Base-by-base conservation (phyloP, 1,284 basidiomycete species). In the Trametes hirsuta region DNA sequence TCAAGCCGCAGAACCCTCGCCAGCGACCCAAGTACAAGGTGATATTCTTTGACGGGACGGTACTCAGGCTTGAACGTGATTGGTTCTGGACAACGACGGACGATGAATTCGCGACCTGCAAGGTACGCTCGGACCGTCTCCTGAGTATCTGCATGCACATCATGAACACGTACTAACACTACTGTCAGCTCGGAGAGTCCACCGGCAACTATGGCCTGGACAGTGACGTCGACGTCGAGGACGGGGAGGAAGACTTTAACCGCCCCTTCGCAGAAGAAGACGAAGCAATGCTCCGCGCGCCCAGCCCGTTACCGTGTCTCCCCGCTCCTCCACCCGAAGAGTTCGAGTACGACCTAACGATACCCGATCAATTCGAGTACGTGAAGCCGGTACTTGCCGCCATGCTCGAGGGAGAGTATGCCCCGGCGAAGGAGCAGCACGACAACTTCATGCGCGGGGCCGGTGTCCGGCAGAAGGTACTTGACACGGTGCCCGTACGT, bases 351-450 rank as follows among this genome's bases (percentile, higher is more conserved):
- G 69, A 75, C 34, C 77, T 89, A 34, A 59, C 77, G 6, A 76
- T 88, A n/a, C 76, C 76, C 10, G 74, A 81, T 47, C 88, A 92
- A 66, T 82, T 91, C 55, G 78, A 76, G 18, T 88, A 89, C 66
- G 79, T 82, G 30, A 88, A 86, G 61, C 84, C 85, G 2, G 77
- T 91, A 15, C 73, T 92, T 47, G 72, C 69, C 24, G 84, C 84
- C 2, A 81, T 90, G 45, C 71, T 91, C 34, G 79, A 78, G 39
- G 80, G 82, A 36, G 65, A 71, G 25, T 91, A 88, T 68, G 66
- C 61, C 2, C 90, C 90, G 4, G 81, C 82, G 1, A 71, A 64
- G 55, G 63, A 68, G 18, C 77, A 76, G 21, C 84, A 90, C 59
- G 74, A 75, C 1, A 70, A 68, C 1, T 92, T 87, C 66, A 80